Conservation (phyloP, 2,329 filamentous ascomycete genomes). For the Tothia fuscella region DNA sequence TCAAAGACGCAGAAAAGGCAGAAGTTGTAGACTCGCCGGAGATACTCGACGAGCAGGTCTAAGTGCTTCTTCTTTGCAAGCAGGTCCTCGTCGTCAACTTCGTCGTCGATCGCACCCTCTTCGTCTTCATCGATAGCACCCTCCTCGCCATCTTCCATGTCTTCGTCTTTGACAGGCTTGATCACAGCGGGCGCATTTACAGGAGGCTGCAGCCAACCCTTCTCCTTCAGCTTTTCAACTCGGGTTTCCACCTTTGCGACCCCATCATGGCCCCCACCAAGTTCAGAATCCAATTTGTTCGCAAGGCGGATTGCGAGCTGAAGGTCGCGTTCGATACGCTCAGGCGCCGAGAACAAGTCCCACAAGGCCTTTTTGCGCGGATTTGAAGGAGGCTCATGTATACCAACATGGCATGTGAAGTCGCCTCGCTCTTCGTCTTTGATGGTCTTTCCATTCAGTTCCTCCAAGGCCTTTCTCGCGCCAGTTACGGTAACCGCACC, state of each 20-base stretch:
- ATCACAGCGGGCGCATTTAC: constrained; percentile 41
- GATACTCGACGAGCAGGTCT: constrained; percentile 89
- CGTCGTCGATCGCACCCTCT: constrained; percentile 54
- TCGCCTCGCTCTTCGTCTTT: constrained; percentile 88
- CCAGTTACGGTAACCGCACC: constrained; percentile 33
- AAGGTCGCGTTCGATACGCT: constrained; percentile 84
- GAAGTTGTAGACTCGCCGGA: constrained; percentile 94
- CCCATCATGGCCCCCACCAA: constrained; percentile 66
- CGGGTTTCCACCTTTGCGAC: constrained; percentile 72
- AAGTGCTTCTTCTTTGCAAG: constrained; percentile 92
- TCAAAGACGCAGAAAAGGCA: constrained; percentile 99
- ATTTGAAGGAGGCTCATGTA: constrained; percentile 78
- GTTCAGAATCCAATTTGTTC: constrained; percentile 72
- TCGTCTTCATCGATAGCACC: constrained; percentile 47
- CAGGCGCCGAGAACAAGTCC: constrained; percentile 91
- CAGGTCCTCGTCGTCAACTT: constrained; percentile 81
- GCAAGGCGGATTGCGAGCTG: constrained; percentile 71
- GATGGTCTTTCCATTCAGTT: constrained; percentile 96
- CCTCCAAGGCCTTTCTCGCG: constrained; percentile 77
- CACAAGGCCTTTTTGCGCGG: constrained; percentile 91
- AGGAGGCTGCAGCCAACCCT: constrained; percentile 63
- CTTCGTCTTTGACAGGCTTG: constrained; percentile 49
- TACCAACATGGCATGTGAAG: constrained; percentile 93
- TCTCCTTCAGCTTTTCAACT: constrained; percentile 66
- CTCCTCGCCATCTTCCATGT: constrained; percentile 62